Evolutionary conservation across 331 rosid genomes (phyloP).

Genomic region (Arachis monticola): DNA sequence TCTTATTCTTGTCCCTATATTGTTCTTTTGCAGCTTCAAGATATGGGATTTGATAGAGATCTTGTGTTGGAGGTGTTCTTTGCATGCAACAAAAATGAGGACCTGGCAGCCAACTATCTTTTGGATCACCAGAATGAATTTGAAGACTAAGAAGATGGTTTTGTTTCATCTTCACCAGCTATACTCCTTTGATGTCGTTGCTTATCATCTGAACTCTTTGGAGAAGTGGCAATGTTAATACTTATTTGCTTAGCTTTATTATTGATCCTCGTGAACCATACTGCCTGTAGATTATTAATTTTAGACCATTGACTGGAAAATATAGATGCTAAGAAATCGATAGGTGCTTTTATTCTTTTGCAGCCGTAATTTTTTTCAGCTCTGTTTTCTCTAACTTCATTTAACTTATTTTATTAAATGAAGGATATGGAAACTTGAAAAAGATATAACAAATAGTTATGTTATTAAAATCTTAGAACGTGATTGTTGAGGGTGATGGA

Average conservation of each 20-base stretch:
- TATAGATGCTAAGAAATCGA: conserved; percentile 23
- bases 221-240: conserved; percentile 30
- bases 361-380: not conserved
- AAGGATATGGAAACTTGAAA: not conserved
- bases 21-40: conserved; percentile 65
- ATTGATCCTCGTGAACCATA: conserved; percentile 6
- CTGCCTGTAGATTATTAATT: conserved; percentile 22
- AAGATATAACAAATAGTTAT: not conserved
- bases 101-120: conserved; percentile 87
- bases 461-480: not conserved
- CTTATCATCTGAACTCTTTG: conserved; percentile 31
- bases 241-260: conserved; percentile 1
- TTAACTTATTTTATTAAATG: not conserved
- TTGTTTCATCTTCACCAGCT: conserved; percentile 23
- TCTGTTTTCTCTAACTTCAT: not conserved
- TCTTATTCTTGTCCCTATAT: not conserved
- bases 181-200: not conserved
- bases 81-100: conserved; percentile 87
- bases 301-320: conserved; percentile 38
- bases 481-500: not conserved
- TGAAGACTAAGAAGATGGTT: conserved; percentile 48
- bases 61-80: conserved; percentile 82
- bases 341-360: conserved; percentile 13
- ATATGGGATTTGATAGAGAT: conserved; percentile 85
- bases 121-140: conserved; percentile 80